Base-by-base conservation (phyloP, 768 basidiomycete genomes). In the Trametes cingulata region DNA sequence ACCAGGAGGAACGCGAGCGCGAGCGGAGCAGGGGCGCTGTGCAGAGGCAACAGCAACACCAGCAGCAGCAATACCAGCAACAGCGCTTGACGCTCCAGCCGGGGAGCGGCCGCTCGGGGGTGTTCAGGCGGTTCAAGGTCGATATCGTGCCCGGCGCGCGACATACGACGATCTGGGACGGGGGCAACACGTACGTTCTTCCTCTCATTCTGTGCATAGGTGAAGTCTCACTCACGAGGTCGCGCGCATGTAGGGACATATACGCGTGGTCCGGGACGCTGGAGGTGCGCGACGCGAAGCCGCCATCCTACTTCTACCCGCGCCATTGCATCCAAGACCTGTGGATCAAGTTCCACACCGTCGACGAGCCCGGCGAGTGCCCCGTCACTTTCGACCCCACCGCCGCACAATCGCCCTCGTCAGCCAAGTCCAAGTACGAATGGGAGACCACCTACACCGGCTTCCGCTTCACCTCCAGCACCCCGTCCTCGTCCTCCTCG, bases 181-280 rank as follows among this genome's bases (percentile, higher is more conserved):
- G 47, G 0, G 27, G 33, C 9, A 50, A 60, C 25, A 42, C 45
- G 61, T 66, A 39, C 17, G 65, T 60, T 3, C 20, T 17, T 7
- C 9, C 14, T 33, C 42, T n/a, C 9, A 40, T 29, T 5, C 47
- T n/a, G 8, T 43, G 3, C 14, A 12, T 33, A 4, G 17, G 12
- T 2, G 13, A 3, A 33, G 13, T 13, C 14, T 17, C 14, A 17
- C 10, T 48, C 17, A 27, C 27, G 6, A 17, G 5, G 1, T 46
- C 13, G 20, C 6, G 19, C 10, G 9, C 2, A 33, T 20, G 3
- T 15, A 66, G 65, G 6, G 61, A 60, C 58, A 43, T 47, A 0
- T 63, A 57, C 56, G 58, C 61, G 14, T 66, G 65, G 65, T 48
- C 46, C 2, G 61, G 58, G 35, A 50, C 52, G 20, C 46, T 66